Conservation (phyloP, 108 stramenopile species). For the Conticribra guillardii region DNA sequence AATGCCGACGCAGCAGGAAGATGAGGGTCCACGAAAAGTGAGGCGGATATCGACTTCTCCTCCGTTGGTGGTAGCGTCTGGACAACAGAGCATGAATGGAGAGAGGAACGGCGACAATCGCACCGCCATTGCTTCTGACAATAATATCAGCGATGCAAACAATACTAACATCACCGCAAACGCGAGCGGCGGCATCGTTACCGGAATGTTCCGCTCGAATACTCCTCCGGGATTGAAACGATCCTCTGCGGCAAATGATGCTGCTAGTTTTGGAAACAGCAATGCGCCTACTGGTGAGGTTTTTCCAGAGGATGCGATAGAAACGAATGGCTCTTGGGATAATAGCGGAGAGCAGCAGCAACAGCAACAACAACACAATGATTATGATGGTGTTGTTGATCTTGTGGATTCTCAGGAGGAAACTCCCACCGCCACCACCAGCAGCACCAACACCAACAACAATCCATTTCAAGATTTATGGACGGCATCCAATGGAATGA, state of each 20-base stretch:
- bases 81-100: no score
- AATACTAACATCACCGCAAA: no score
- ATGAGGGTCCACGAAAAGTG: background rate
- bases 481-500: constrained; percentile 5
- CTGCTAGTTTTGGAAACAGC: background rate
- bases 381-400: background rate
- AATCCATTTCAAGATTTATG: constrained; percentile 51
- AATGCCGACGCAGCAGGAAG: background rate
- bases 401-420: background rate
- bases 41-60: constrained; percentile 21
- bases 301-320: background rate
- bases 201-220: background rate
- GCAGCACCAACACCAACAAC: background rate
- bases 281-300: no score
- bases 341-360: background rate
- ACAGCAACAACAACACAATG: background rate
- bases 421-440: no score
- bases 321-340: background rate
- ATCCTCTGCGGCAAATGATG: background rate
- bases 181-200: no score
- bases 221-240: constrained; percentile 7
- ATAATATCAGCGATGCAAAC: background rate
- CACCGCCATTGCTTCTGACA: no score
- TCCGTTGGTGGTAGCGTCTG: background rate
- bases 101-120: no score